These are phyloP conservation scores for Petunia axillaris DNA, from an alignment of 257 asterid genomes.

Conservation along the genomic window DNA sequence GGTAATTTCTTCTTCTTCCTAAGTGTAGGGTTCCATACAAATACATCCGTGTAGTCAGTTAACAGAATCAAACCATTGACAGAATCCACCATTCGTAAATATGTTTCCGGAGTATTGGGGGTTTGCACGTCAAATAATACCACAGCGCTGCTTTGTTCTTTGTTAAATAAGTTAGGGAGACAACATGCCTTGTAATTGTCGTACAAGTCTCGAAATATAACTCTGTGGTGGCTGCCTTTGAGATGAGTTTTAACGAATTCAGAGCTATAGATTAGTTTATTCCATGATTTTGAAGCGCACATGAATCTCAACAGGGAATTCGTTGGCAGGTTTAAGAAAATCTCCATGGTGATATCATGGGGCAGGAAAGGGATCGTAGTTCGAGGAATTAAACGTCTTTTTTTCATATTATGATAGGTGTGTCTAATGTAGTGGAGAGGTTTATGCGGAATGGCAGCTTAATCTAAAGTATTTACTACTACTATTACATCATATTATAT, in stretches of 20 bases:
- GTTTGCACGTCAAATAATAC: not conserved
- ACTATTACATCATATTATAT: too few relatives aligned
- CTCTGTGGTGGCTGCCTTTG: not conserved
- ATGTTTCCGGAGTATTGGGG: not conserved
- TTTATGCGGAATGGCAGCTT: too few relatives aligned
- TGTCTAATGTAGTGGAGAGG: too few relatives aligned
- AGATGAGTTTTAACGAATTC: not conserved
- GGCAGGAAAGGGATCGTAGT: not conserved
- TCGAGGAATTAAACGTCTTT: too few relatives aligned
- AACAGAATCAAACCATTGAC: not conserved
- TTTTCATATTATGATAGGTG: too few relatives aligned
- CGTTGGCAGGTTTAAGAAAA: not conserved
- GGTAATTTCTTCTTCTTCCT: not conserved
- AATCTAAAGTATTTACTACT: too few relatives aligned
- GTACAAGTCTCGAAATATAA: not conserved
- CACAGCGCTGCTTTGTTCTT: too few relatives aligned
- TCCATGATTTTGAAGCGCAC: not conserved
- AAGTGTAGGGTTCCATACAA: not conserved
- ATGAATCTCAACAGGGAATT: not conserved
- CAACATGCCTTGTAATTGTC: not conserved
- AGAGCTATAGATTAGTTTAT: not conserved
- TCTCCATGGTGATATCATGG: not conserved
- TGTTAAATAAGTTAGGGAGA: not conserved
- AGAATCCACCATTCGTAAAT: not conserved
- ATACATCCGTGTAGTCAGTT: not conserved